Evolutionary conservation across 2,329 filamentous ascomycete species (phyloP), one percentile per base, ranked within the genome.

Genomic region (Ophiostoma sp.): DNA sequence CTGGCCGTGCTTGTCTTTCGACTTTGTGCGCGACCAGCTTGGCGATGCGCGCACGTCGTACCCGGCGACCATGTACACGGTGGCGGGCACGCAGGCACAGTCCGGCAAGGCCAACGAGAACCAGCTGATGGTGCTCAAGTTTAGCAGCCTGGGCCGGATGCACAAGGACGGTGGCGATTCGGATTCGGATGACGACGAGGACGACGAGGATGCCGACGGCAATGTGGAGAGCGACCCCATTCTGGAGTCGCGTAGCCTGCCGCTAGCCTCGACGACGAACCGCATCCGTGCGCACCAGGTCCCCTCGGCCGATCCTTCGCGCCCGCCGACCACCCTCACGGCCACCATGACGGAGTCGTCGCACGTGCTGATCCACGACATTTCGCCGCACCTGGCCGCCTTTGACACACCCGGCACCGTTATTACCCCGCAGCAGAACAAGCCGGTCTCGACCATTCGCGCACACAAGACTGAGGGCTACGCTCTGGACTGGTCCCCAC

Each of bases 1-100:
- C 0, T 99, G 96, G 96, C 96, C 96, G 2, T 99, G 96, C 81
- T 88, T 99, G 19, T 98, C 95, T 1, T 97, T 98, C 83, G 96
- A 98, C 81, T 92, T 99, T 74, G 83, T 99, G 75, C 91, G 88
- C 78, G 96, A 99, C 83, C 87, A 87, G 70, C 88, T 99, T 22
- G 96, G 96, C 77, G 92, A 97, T 80, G 91, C 94, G 82, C 92
- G 96, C 80, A 97, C 92, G 82, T 91, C 92, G n/a, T 99, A 97
- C 83, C 96, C 96, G 33, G 94, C 94, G 69, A 98, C 95, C 74
- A 92, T 98, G 84, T 99, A 98, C 84, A 92, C 95, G 12, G 95
- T 98, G 42, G 91, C 94, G 22, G 96, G 96, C 74, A 99, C 96
- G 15, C 96, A 99, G 85, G 96, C 96, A 52, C 95, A 95, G 78